Evolutionary conservation across 1,139 yeast genomes (phyloP).

Genomic region (Candida sanyaensis): DNA sequence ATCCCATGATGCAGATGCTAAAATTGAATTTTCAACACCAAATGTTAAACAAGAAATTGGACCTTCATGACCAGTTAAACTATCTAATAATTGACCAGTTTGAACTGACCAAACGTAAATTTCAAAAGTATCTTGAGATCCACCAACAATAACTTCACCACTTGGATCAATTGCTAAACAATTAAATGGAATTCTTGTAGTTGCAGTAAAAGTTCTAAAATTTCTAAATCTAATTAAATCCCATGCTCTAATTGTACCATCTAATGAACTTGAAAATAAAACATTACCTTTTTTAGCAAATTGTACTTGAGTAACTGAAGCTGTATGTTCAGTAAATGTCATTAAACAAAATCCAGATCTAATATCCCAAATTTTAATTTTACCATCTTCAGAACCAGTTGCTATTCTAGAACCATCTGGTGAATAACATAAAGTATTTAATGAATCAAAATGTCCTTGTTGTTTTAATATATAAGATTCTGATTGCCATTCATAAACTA

Average conservation of each 20-base stretch:
- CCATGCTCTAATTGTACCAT: conserved; percentile 98
- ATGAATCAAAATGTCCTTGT: conserved; percentile 94
- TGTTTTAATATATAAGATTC: conserved; percentile 94
- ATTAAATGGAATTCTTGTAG: conserved; percentile 83
- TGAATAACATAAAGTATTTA: conserved; percentile 81
- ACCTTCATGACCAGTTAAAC: conserved; percentile 91
- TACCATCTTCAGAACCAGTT: conserved; percentile 96
- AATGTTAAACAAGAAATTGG: conserved; percentile 89
- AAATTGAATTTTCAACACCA: conserved; percentile 73
- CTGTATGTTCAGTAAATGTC: conserved; percentile 88
- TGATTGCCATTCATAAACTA: conserved; percentile 99
- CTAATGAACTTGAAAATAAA: conserved; percentile 84
- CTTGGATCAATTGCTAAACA: conserved; percentile 95
- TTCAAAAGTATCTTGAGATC: conserved; percentile 86
- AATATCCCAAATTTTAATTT: conserved; percentile 95
- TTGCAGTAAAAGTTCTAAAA: conserved; percentile 90
- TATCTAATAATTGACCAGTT: conserved; percentile 86
- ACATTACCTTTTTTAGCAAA: conserved; percentile 91
- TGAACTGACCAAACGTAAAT: conserved; percentile 98
- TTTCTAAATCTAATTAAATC: conserved; percentile 91
- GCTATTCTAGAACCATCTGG: conserved; percentile 94
- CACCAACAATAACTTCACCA: conserved; percentile 96
- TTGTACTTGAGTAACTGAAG: conserved; percentile 84
- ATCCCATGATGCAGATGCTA: conserved; percentile 98
- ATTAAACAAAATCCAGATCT: conserved; percentile 89